Percentiles rank a stretch among this genome's conserved stretches.
phyloP scores from a whole-genome alignment of 2,329 filamentous ascomycete species.

The Neodidymelliopsis sp. region DNA sequence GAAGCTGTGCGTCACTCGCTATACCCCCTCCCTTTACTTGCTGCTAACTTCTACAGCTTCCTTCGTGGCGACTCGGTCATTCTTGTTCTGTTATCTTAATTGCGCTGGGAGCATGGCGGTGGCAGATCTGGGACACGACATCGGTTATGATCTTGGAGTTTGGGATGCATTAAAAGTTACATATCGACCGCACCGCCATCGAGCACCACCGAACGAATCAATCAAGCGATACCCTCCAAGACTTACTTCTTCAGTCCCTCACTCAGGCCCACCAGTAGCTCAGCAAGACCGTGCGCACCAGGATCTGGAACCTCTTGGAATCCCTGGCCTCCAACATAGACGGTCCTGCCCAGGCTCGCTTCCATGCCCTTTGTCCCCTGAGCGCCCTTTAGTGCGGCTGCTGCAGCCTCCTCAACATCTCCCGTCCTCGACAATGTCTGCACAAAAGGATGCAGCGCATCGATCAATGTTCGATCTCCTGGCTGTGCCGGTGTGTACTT shows the following conservation, averaged over 20 bases:
- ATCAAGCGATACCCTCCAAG: slow-evolving; percentile 39
- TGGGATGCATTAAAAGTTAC: slow-evolving; percentile 43
- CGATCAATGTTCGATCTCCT: slow-evolving; percentile 89
- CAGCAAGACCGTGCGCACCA: slow-evolving; percentile 78
- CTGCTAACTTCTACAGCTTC: slow-evolving; percentile 65
- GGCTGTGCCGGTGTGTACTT: slow-evolving; percentile 89
- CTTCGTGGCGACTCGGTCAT: slow-evolving; percentile 88
- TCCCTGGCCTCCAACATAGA: slow-evolving; percentile 78
- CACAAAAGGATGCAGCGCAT: slow-evolving; percentile 89
- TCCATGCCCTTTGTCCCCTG: slow-evolving; percentile 91
- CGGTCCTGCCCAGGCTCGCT: slow-evolving; percentile 82
- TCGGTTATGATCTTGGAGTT: slow-evolving; percentile 33
- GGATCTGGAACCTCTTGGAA: slow-evolving; percentile 78
- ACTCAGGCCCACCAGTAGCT: slow-evolving; percentile 82
- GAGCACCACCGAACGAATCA: slow-evolving; percentile 34
- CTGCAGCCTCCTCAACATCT: slow-evolving; percentile 74
- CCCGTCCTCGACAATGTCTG: slow-evolving; percentile 70
- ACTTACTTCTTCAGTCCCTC: slow-evolving; percentile 55
- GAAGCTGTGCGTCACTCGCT: slow-evolving; percentile 77
- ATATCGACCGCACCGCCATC: slow-evolving; percentile 38
- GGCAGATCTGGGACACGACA: slow-evolving; percentile 20
- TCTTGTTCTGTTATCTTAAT: slow-evolving; percentile 79
- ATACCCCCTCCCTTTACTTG: neutral
- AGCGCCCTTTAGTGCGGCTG: slow-evolving; percentile 76
- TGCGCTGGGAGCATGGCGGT: slow-evolving; percentile 17